A percentile compares a stretch with the other conserved stretches of the same genome.
These are phyloP conservation scores for Phytopythium cucurbitacearum DNA, from an alignment of 352 stramenopile species.

Conservation along the genomic window DNA sequence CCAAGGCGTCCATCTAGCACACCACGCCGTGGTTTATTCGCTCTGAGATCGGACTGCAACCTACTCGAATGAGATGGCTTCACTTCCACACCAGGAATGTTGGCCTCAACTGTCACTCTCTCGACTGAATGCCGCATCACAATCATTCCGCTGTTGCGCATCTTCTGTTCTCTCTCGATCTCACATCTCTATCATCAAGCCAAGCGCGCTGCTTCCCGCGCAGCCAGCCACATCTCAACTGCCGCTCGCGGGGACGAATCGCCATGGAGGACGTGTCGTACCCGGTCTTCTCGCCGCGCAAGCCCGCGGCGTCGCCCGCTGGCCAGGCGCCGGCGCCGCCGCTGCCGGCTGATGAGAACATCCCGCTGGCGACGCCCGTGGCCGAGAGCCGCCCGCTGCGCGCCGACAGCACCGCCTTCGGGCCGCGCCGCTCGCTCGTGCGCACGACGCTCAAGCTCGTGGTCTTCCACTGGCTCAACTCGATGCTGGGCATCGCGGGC, in stretches of 20 bases:
- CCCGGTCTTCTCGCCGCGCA: slow-evolving; percentile 25
- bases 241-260: background rate
- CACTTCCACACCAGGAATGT: too few species aligned
- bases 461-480: slow-evolving; percentile 62
- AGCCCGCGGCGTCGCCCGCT: slow-evolving; percentile 3
- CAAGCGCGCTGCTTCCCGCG: too few species aligned
- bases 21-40: too few species aligned
- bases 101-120: too few species aligned
- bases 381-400: slow-evolving; percentile 4
- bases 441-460: slow-evolving; percentile 39
- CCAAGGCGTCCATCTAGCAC: too few species aligned
- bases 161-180: too few species aligned
- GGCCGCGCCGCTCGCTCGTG: slow-evolving; percentile 20
- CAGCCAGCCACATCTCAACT: too few species aligned
- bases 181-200: too few species aligned
- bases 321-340: slow-evolving; percentile 1
- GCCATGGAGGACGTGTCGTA: slow-evolving; percentile 19
- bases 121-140: too few species aligned
- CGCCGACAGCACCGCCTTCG: slow-evolving; percentile 15
- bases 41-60: too few species aligned
- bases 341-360: slow-evolving; percentile 10
- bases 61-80: too few species aligned
- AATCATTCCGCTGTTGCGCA: too few species aligned
- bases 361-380: slow-evolving; percentile 6
- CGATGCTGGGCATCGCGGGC: slow-evolving; percentile 30